A percentile compares a stretch with the other conserved stretches of the same genome.
Evolutionary conservation across 768 basidiomycete genomes (phyloP).

Genomic region (Rhodotorula babjevae): DNA sequence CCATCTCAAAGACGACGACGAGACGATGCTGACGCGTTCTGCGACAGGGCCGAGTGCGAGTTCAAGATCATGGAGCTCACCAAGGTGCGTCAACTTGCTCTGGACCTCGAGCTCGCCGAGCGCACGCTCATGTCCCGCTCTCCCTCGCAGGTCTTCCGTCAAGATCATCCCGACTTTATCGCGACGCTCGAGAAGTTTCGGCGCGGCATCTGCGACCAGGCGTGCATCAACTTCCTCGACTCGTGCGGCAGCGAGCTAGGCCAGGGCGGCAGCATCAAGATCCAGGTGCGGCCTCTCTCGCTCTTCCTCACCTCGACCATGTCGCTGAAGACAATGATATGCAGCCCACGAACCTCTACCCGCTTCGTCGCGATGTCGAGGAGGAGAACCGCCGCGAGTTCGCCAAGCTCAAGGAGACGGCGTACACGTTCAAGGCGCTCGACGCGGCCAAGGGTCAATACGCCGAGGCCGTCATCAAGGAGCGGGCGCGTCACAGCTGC

Average conservation of each 20-base stretch:
- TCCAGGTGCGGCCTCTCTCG: conserved; percentile 2
- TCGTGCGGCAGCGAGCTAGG: conserved; percentile 37
- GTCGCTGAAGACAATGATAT: not conserved
- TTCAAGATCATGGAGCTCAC: conserved; percentile 43
- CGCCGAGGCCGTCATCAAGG: conserved; percentile 22
- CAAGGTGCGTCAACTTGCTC: conserved; percentile 14
- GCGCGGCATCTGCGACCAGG: conserved; percentile 40
- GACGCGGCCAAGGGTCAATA: conserved; percentile 43
- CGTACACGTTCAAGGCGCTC: conserved; percentile 42
- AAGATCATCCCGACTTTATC: conserved; percentile 45
- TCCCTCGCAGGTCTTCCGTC: conserved; percentile 44
- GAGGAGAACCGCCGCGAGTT: conserved; percentile 46
- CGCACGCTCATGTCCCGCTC: not conserved
- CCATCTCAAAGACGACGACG: too few relatives aligned
- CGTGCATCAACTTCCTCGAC: conserved; percentile 36
- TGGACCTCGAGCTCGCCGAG: not conserved
- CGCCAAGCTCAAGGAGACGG: conserved; percentile 42
- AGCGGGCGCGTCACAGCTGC: conserved; percentile 41
- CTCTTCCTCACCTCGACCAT: not conserved
- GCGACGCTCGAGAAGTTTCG: conserved; percentile 46
- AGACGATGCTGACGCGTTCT: too few relatives aligned
- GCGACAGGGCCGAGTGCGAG: conserved; percentile 26
- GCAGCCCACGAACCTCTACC: conserved; percentile 39
- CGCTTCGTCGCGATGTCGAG: conserved; percentile 48
- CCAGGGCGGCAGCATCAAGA: conserved; percentile 43